Evolutionary conservation across 2,329 filamentous ascomycete genomes (phyloP).

Genomic region (Talaromyces sp.): DNA sequence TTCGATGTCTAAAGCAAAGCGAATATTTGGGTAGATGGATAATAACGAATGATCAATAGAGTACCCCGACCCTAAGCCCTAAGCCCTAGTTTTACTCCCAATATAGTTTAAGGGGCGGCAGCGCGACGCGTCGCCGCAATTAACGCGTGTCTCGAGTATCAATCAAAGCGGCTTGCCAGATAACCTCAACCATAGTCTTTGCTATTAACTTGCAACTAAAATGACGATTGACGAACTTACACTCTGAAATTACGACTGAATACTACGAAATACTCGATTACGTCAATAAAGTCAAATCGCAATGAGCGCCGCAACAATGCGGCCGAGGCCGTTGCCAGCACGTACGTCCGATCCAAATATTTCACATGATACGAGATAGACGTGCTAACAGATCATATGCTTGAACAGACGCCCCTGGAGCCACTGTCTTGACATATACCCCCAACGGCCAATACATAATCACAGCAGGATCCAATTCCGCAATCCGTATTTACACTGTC

Average conservation of each 20-base stretch:
- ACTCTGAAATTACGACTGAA: neutral
- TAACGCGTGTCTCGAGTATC: slow-evolving; percentile 24
- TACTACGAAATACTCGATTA: neutral
- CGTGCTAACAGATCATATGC: slow-evolving; percentile 16
- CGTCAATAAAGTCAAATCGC: neutral
- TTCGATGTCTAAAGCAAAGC: neutral
- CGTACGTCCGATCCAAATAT: slow-evolving; percentile 37
- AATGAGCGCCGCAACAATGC: slow-evolving; percentile 38
- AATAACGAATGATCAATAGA: neutral
- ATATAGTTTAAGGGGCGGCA: neutral
- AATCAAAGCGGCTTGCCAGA: neutral
- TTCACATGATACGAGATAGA: neutral
- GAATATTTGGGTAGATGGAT: neutral
- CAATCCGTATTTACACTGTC: slow-evolving; percentile 86
- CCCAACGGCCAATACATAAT: slow-evolving; percentile 81
- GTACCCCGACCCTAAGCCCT: slow-evolving; percentile 28
- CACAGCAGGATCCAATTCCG: slow-evolving; percentile 90
- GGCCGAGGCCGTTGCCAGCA: slow-evolving; percentile 44
- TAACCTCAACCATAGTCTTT: neutral
- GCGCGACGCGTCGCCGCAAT: slow-evolving; percentile 24
- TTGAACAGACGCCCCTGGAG: slow-evolving; percentile 71
- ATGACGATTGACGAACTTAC: neutral
- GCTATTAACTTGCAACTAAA: neutral
- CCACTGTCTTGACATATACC: slow-evolving; percentile 84
- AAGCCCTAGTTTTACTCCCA: slow-evolving; percentile 31